A percentile compares a stretch with the other conserved stretches of the same genome.
These are phyloP conservation scores for Candida pini DNA, from an alignment of 805 yeast genomes.

Conservation along the genomic window DNA sequence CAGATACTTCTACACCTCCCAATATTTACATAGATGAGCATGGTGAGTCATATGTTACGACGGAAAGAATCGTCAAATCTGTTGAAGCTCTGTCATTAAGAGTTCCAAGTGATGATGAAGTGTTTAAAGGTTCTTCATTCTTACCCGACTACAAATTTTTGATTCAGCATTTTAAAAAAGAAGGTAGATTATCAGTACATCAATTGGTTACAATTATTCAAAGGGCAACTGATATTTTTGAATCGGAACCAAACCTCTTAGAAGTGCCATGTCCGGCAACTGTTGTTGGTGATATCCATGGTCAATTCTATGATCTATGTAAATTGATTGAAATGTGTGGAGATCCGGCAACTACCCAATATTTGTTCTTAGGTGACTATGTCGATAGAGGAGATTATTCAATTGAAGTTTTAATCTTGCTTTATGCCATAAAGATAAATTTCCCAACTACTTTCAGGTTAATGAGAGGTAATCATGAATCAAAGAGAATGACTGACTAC, in stretches of 20 bases:
- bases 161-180: slow-evolving; percentile 66
- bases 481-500: slow-evolving; percentile 86
- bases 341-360: slow-evolving; percentile 67
- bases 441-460: slow-evolving; percentile 72
- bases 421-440: slow-evolving; percentile 74
- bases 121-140: slow-evolving; percentile 50
- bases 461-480: slow-evolving; percentile 92
- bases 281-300: slow-evolving; percentile 95
- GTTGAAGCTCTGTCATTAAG: slow-evolving; percentile 63
- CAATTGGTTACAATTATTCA: slow-evolving; percentile 66
- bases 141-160: slow-evolving; percentile 71
- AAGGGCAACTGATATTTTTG: slow-evolving; percentile 56
- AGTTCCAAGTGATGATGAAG: slow-evolving; percentile 62
- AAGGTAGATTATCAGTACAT: slow-evolving; percentile 69
- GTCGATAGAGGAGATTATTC: slow-evolving; percentile 94
- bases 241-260: slow-evolving; percentile 71
- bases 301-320: slow-evolving; percentile 90
- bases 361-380: slow-evolving; percentile 87
- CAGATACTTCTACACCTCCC: not conserved
- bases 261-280: slow-evolving; percentile 87
- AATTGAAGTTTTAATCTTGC: slow-evolving; percentile 71
- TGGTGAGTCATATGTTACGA: slow-evolving; percentile 47
- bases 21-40: slow-evolving; percentile 31
- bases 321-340: slow-evolving; percentile 93
- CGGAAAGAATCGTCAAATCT: slow-evolving; percentile 44